Conservation (phyloP, 192 early-diverging fungal species). For the Backusella tuberculispora region DNA sequence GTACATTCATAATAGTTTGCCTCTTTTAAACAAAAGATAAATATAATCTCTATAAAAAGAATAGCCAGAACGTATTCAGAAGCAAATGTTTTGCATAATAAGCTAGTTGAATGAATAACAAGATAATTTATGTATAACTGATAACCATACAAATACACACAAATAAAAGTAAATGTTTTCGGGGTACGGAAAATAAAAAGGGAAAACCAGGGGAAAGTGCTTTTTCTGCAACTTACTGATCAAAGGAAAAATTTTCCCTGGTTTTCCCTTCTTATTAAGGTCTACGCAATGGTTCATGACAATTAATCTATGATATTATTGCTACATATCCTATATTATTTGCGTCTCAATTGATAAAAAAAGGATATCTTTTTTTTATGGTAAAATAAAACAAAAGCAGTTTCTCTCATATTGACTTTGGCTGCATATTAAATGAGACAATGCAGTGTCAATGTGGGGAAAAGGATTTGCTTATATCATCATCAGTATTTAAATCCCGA, state of each 20-base stretch:
- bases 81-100: too few relatives aligned
- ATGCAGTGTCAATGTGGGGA: slow-evolving; percentile 1
- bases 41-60: too few relatives aligned
- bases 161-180: background rate
- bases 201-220: slow-evolving; percentile 6
- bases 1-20: background rate
- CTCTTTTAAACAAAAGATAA: too few relatives aligned
- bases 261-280: background rate
- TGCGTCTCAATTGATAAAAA: background rate
- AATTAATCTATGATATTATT: background rate
- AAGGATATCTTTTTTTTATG: background rate
- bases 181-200: background rate
- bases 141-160: background rate
- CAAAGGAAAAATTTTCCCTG: background rate
- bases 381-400: background rate
- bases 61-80: too few relatives aligned
- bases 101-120: background rate
- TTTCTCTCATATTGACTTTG: background rate
- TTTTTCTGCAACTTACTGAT: background rate
- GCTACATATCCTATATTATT: background rate
- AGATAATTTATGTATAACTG: background rate
- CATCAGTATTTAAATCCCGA: background rate
- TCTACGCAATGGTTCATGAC: background rate
- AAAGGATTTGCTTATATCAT: background rate
- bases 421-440: slow-evolving; percentile 12